These are phyloP conservation scores for Sarocladium brachiariae DNA, from an alignment of 2,329 filamentous ascomycete species.

Conservation along the genomic window DNA sequence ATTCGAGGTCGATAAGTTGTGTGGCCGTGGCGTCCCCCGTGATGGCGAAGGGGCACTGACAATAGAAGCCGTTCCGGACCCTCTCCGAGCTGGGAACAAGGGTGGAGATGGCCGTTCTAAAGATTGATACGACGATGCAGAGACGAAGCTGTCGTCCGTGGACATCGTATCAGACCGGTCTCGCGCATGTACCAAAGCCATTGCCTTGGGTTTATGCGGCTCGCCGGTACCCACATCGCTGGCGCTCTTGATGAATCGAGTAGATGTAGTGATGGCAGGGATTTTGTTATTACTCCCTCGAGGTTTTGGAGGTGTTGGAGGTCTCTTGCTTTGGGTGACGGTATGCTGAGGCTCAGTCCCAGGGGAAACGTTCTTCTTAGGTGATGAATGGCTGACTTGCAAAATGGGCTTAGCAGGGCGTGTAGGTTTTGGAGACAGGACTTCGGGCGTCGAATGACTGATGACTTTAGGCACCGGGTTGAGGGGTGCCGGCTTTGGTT, in stretches of 20 bases:
- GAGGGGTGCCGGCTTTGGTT: slow-evolving; percentile 11
- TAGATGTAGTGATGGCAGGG: background rate
- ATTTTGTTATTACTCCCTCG: slow-evolving; percentile 20
- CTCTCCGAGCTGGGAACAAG: background rate
- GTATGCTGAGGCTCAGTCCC: background rate
- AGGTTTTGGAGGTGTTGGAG: slow-evolving; percentile 31
- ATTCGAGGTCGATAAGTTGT: slow-evolving; percentile 24
- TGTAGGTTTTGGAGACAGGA: slow-evolving; percentile 7
- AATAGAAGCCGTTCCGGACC: slow-evolving; percentile 10
- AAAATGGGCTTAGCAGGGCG: background rate
- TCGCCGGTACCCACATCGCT: background rate
- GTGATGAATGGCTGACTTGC: slow-evolving; percentile 1
- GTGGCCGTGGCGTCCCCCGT: slow-evolving; percentile 24
- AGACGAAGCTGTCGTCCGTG: slow-evolving; percentile 19
- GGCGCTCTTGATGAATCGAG: slow-evolving; percentile 4
- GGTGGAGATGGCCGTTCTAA: slow-evolving; percentile 1
- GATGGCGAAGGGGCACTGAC: slow-evolving; percentile 28
- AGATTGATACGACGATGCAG: slow-evolving; percentile 22
- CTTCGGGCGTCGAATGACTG: slow-evolving; percentile 5
- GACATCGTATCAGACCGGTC: slow-evolving; percentile 16
- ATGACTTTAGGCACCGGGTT: background rate
- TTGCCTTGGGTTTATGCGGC: slow-evolving; percentile 12
- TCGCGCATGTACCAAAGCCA: slow-evolving; percentile 4
- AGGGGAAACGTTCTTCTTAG: background rate
- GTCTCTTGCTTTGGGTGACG: slow-evolving; percentile 15